A percentile compares a stretch with the other conserved stretches of the same genome.
phyloP scores from a whole-genome alignment of 495 filamentous ascomycete genomes.

The Penicillium manginii region DNA sequence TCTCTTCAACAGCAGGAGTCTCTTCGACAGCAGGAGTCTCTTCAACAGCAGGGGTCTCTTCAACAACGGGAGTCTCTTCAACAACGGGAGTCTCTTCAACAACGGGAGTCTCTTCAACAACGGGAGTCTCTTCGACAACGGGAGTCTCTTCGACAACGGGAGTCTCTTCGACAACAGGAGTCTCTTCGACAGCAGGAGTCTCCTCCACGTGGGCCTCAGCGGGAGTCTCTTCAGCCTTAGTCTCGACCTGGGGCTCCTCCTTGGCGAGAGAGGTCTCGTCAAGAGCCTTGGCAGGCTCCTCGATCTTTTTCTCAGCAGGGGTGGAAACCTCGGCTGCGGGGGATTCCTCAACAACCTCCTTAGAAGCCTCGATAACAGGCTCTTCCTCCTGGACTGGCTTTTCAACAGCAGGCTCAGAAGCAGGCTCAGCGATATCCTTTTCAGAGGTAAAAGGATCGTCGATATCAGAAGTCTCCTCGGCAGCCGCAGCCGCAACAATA shows the following conservation, averaged over 20 bases:
- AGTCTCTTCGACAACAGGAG: background rate
- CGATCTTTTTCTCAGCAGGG: background rate
- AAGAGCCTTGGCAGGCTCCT: slow-evolving; percentile 8
- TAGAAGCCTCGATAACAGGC: slow-evolving; percentile 1
- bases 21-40: slow-evolving; percentile 12
- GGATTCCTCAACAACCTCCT: slow-evolving; percentile 4
- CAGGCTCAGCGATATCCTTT: background rate
- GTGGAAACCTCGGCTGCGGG: background rate
- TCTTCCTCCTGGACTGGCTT: slow-evolving; percentile 1
- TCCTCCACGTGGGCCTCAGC: background rate
- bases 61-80: slow-evolving; percentile 13
- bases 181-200: background rate
- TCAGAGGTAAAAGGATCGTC: background rate
- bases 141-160: slow-evolving; percentile 5
- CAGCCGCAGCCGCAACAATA: background rate
- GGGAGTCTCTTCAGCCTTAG: background rate
- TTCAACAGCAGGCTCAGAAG: background rate
- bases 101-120: slow-evolving; percentile 12
- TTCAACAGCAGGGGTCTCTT: slow-evolving; percentile 14
- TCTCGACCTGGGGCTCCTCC: background rate
- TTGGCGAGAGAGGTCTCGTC: slow-evolving; percentile 6
- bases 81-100: slow-evolving; percentile 7
- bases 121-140: slow-evolving; percentile 15
- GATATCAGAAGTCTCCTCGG: background rate
- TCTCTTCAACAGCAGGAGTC: slow-evolving; percentile 14